A percentile compares a stretch with the other conserved stretches of the same genome.
These are phyloP conservation scores for Sporothrix dimorphospora DNA, from an alignment of 2,329 filamentous ascomycete species.

Conservation along the genomic window DNA sequence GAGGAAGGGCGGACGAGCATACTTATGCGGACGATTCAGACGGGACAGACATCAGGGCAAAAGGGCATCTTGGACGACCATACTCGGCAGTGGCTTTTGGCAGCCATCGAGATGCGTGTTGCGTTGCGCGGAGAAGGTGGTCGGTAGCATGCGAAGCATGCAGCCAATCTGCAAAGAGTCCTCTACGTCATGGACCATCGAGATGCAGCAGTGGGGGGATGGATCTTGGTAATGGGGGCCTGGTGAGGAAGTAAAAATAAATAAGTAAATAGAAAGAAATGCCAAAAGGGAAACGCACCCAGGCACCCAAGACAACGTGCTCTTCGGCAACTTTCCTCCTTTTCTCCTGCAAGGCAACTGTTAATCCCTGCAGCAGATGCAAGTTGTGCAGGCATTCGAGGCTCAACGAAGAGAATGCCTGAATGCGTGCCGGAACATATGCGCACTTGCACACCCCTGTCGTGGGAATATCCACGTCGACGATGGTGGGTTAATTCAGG, in stretches of 20 bases:
- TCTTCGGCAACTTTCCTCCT: not conserved
- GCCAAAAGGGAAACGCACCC: not conserved
- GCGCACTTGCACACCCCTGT: conserved; percentile 5
- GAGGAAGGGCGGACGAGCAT: not conserved
- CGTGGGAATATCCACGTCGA: conserved; percentile 19
- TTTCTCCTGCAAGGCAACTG: not conserved
- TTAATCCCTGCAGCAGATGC: not conserved
- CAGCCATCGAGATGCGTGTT: conserved; percentile 8
- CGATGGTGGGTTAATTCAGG: conserved; percentile 13
- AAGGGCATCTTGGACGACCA: not conserved
- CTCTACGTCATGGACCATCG: conserved; percentile 16
- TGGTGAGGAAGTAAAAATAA: not conserved
- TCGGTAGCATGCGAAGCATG: not conserved
- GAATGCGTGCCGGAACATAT: not conserved
- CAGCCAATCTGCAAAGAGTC: not conserved
- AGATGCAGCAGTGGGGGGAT: not conserved
- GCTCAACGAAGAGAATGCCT: not conserved
- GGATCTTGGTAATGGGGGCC: no score
- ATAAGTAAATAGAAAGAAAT: not conserved
- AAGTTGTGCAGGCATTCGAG: not conserved
- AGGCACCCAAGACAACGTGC: not conserved
- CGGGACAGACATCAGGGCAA: no score
- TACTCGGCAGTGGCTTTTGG: not conserved
- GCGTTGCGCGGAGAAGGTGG: not conserved
- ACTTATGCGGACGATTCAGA: not conserved